phyloP scores from a whole-genome alignment of 768 basidiomycete genomes.

The Lactarius vividus region DNA sequence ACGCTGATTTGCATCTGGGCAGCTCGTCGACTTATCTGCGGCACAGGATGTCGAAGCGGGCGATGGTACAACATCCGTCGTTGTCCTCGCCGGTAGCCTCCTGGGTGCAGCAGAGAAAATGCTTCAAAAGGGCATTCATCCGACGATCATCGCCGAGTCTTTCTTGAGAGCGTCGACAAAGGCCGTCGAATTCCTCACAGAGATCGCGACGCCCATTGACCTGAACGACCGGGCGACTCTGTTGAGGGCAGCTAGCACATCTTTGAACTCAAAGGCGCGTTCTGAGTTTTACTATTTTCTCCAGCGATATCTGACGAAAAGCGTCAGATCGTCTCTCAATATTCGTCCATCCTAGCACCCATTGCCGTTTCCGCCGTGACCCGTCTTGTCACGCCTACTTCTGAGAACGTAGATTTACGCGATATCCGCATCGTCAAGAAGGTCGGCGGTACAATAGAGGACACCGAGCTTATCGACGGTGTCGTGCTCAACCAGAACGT shows the following conservation, averaged over 20 bases:
- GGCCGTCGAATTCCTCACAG: slow-evolving; percentile 90
- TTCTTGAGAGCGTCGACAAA: slow-evolving; percentile 92
- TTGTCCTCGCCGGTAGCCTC: slow-evolving; percentile 91
- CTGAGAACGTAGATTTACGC: slow-evolving; percentile 93
- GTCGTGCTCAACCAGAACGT: slow-evolving; percentile 98
- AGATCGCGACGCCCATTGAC: slow-evolving; percentile 90
- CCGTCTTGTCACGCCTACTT: slow-evolving; percentile 81
- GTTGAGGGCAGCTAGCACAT: slow-evolving; percentile 90
- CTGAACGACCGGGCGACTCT: slow-evolving; percentile 82
- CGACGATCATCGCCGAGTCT: slow-evolving; percentile 93
- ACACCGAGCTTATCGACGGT: slow-evolving; percentile 95
- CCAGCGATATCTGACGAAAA: not conserved
- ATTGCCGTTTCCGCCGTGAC: slow-evolving; percentile 97
- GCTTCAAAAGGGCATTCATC: slow-evolving; percentile 95
- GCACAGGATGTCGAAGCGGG: slow-evolving; percentile 99
- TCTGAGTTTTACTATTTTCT: slow-evolving; percentile 2
- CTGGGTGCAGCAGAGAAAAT: slow-evolving; percentile 96
- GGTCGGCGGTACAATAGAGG: slow-evolving; percentile 98
- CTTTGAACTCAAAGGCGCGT: slow-evolving; percentile 89
- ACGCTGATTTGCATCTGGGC: slow-evolving; percentile 19
- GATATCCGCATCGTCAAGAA: slow-evolving; percentile 98
- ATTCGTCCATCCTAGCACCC: slow-evolving; percentile 96
- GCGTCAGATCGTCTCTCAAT: slow-evolving; percentile 93
- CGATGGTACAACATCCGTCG: slow-evolving; percentile 97
- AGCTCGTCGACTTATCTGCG: slow-evolving; percentile 96